Base-by-base conservation (phyloP, 2,329 filamentous ascomycete genomes). In the Hypoxylon sp. region DNA sequence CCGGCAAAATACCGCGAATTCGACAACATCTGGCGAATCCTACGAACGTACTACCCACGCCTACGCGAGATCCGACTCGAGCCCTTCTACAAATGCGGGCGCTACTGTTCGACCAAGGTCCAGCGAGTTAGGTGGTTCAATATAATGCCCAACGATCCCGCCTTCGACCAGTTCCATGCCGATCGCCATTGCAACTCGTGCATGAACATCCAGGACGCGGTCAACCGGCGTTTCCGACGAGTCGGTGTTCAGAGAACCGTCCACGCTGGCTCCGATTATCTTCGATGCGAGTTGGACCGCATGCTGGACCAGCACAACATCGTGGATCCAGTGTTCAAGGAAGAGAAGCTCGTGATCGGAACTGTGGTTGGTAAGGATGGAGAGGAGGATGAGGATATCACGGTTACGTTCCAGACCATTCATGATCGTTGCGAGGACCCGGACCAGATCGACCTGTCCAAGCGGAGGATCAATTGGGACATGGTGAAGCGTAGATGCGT, bases 11-110 rank as follows among this genome's bases (percentile, higher is more conserved):
- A 61, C n/a, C 9, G 9, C 2, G 68, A 71, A 11, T 71, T 69
- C 45, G 41, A 46, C 28, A 21, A 21, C 5, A 64, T 56, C 19
- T 72, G 67, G 69, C n/a, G 43, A 17, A n/a, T 64, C 9, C 13
- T 72, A 14, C 61, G 67, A 19, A 23, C 30, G 23, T 63, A 11
- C 11, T 70, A 66, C 21, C 69, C 69, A 0, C 46, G 60, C 11
- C 43, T 72, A 14, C 67, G 69, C 23, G 56, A 66, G n/a, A 70
- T 72, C 34, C 30, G 36, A 7, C 46, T 72, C 13, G 28, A 34
- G 7, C 48, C 25, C 2, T 69, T 61, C 48, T 2, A 51, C n/a
- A 19, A 17, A 3, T 72, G 67, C 36, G 36, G 52, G 5, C 49
- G 30, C 14, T 68, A 66, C 57, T 1, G 1, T 4, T 11, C 2